phyloP scores from a whole-genome alignment of 306 rosid genomes.

The Potentilla sterilis region DNA sequence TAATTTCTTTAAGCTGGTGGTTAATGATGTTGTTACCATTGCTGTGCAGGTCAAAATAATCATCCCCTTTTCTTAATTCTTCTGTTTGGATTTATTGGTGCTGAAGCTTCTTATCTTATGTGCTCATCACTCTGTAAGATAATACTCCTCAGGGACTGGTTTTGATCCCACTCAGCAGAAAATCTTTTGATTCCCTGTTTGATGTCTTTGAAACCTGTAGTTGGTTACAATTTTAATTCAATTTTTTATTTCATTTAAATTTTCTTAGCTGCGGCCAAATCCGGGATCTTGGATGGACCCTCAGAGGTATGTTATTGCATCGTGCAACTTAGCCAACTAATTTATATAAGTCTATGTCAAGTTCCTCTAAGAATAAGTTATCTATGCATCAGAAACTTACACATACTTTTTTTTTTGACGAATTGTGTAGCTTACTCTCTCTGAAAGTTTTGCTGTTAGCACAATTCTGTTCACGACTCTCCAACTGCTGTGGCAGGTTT shows the following conservation, averaged over 20 bases:
- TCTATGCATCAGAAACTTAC: constrained; percentile 15
- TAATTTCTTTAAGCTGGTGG: background rate
- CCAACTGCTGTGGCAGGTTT: constrained; percentile 48
- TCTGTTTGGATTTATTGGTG: constrained; percentile 38
- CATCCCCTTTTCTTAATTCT: constrained; percentile 41
- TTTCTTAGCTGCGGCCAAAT: constrained; percentile 28
- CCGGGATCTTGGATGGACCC: constrained; percentile 16
- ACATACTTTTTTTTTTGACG: background rate
- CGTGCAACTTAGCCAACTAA: background rate
- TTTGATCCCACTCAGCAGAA: background rate
- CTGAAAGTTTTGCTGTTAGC: constrained; percentile 37
- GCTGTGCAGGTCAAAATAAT: constrained; percentile 46
- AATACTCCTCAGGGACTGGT: background rate
- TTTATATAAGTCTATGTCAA: background rate
- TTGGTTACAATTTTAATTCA: background rate
- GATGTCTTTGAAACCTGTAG: background rate
- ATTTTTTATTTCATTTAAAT: background rate
- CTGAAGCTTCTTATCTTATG: constrained; percentile 42
- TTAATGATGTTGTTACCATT: constrained; percentile 6
- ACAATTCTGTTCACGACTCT: constrained; percentile 39
- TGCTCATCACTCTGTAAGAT: constrained; percentile 42
- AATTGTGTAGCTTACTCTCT: constrained; percentile 30
- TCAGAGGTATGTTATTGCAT: constrained; percentile 27
- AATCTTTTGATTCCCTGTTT: background rate
- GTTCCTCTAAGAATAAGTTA: background rate